Base-by-base conservation (phyloP, 371 early-diverging fungal species). In the Mortierella sp. region DNA sequence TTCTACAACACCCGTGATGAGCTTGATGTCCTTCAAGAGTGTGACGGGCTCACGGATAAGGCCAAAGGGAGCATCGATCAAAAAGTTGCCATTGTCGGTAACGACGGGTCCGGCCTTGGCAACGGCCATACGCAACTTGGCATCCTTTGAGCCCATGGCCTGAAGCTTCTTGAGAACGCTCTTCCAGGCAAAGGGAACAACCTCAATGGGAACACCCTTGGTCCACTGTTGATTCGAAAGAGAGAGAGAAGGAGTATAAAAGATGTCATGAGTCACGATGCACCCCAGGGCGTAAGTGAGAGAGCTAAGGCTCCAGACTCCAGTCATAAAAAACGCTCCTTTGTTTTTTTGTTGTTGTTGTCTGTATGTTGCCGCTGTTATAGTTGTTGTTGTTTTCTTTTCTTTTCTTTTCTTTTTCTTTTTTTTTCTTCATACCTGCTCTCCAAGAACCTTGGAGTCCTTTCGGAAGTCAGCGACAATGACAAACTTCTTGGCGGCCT, bases 81-180 rank as follows among this genome's bases (percentile, higher is more conserved):
- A 84, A 73, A 97, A 90, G 83, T 96, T 97, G n/a, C 97, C 96
- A 69, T 95, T 95, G 80, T 98, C 98, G 7, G 96, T 96, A 1
- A 97, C 93, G 23, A 96, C 94, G 0, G 98, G 98, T 7, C 98
- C 98, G 0, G 98, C 98, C 83, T 97, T 97, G 43, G 88, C 85
- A 18, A 87, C 85, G 3, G 92, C 96, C 93, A 94, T 95, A 44
- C 97, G 88, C 46, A 97, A 81, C n/a, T 71, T 82, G 15, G 92
- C 88, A 0, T 76, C 84, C 14, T 87, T 87, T 26, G 81, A 75
- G n/a, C 80, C 82, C 61, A 84, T 79, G 62, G 7, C 66, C 61
- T 75, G 84, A 64, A 77, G 70, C 51, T 82, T 79, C 64, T 62
- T 68, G 19, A 77, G 63, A 28, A 93, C 88, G 6, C 87, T 81